These are phyloP conservation scores for Hypoxylon intermedium DNA, from an alignment of 495 filamentous ascomycete species.

Conservation along the genomic window DNA sequence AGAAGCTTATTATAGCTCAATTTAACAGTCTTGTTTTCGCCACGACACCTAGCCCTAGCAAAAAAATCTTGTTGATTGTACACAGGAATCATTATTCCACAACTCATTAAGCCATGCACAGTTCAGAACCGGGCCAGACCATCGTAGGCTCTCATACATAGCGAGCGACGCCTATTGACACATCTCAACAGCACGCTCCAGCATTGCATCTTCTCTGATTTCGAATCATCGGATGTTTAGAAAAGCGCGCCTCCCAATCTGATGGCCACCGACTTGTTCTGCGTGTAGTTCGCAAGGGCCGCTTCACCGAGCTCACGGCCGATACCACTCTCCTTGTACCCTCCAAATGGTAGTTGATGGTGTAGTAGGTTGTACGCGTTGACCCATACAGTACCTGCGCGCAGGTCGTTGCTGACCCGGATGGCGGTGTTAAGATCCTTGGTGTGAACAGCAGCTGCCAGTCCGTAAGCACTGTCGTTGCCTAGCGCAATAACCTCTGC, in stretches of 20 bases:
- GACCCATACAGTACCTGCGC: conserved; percentile 94
- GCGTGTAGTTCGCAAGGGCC: conserved; percentile 89
- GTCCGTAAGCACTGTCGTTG: conserved; percentile 85
- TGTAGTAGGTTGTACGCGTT: conserved; percentile 84
- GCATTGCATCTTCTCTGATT: conserved; percentile 4
- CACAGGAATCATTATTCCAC: conserved; percentile 13
- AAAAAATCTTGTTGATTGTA: conserved; percentile 17
- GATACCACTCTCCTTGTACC: conserved; percentile 91
- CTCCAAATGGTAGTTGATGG: conserved; percentile 83
- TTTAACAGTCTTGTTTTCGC: conserved; percentile 5
- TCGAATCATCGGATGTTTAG: conserved; percentile 28
- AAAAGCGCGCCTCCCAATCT: conserved; percentile 55
- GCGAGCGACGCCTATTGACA: conserved; percentile 7
- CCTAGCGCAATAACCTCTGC: conserved; percentile 82
- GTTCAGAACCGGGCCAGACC: conserved; percentile 2
- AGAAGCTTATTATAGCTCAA: not conserved
- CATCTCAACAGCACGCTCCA: conserved; percentile 1
- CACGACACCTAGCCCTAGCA: conserved; percentile 3
- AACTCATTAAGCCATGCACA: conserved; percentile 7
- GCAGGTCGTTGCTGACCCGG: conserved; percentile 79
- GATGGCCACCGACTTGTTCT: conserved; percentile 69
- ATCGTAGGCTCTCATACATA: conserved; percentile 3
- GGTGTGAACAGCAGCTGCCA: conserved; percentile 93
- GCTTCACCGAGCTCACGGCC: conserved; percentile 95
- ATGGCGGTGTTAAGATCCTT: conserved; percentile 91